Base-by-base conservation (phyloP, 306 rosid species). In the Malus fusca region DNA sequence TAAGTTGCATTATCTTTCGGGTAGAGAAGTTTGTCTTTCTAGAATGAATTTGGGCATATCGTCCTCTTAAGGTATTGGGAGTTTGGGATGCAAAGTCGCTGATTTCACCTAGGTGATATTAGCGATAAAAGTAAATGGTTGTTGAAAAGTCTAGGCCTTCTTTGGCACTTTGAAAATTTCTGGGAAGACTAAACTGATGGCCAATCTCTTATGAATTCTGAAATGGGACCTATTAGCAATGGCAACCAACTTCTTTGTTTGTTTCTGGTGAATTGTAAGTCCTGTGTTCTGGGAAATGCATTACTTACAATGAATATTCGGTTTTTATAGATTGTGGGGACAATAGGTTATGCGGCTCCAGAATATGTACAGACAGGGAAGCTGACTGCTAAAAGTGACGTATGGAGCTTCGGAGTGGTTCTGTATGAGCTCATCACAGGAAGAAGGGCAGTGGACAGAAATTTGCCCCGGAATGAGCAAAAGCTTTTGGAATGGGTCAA, bases 391-490 rank as follows among this genome's bases (percentile, higher is more conserved):
- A 95, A 95, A 81, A 92, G 99, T 74, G 97, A 95, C 70, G 99
- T 95, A 2, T 95, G 97, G 97, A 92, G 99, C 85, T 95, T 88
- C 64, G 99, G 99, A 1, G 97, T 95, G 66, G 99, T 92, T 76
- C 92, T 95, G 71, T 95, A 83, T 17, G 99, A 95, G 84, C 96
- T 95, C 66, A 92, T 95, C 84, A 92, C 97, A 11, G 99, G 99
- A 69, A 89, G 99, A 81, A 87, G 97, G 78, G 97, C 96, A 5
- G 84, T 95, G 75, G 99, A 95, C 85, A 88, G 96, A 88, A 95
- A 95, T 86, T 88, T 95, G 43, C 99, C 99, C 1, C 88, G 82
- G 71, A 86, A 76, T 64, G 99, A 95, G 79, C 99, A 95, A 69
- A 95, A 92, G 85, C 99, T 95, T 79, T 73, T 95, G 88, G 97